A percentile compares a stretch with the other conserved stretches of the same genome.
Conservation (phyloP, 2,329 filamentous ascomycete species). For the Ustulina deusta region DNA sequence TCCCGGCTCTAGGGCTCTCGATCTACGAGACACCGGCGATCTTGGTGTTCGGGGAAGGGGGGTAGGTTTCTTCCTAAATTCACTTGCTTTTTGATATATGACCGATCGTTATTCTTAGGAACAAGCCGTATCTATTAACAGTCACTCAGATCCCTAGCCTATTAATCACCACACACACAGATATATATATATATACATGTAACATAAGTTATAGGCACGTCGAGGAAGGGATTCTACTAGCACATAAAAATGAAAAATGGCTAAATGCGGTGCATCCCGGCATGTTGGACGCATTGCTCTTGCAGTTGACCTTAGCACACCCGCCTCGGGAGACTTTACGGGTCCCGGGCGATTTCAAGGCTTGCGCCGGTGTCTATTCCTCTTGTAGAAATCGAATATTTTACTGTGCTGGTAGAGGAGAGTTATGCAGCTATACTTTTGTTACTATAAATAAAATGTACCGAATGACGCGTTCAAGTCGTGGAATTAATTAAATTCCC, state of each 20-base stretch:
- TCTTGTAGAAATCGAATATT: neutral
- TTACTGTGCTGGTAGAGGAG: neutral
- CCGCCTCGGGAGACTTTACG: slow-evolving; percentile 13
- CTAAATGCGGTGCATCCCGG: no score
- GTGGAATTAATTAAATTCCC: neutral
- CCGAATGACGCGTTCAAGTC: neutral
- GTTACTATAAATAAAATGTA: neutral
- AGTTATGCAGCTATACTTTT: neutral
- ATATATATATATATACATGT: no score
- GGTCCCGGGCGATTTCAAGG: neutral
- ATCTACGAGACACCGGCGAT: neutral
- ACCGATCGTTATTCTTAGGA: neutral
- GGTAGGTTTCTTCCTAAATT: neutral
- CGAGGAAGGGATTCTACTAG: no score
- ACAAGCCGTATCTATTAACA: neutral
- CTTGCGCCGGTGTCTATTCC: neutral
- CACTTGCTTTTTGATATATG: neutral
- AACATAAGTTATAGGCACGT: neutral
- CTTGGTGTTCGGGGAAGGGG: neutral
- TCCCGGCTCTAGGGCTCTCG: no score
- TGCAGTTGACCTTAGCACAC: slow-evolving; percentile 17
- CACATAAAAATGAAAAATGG: no score
- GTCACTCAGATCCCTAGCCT: neutral
- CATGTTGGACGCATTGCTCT: no score
- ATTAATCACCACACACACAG: neutral